Evolutionary conservation across 2,329 filamentous ascomycete species (phyloP).

Genomic region (Alternaria brassicicola): DNA sequence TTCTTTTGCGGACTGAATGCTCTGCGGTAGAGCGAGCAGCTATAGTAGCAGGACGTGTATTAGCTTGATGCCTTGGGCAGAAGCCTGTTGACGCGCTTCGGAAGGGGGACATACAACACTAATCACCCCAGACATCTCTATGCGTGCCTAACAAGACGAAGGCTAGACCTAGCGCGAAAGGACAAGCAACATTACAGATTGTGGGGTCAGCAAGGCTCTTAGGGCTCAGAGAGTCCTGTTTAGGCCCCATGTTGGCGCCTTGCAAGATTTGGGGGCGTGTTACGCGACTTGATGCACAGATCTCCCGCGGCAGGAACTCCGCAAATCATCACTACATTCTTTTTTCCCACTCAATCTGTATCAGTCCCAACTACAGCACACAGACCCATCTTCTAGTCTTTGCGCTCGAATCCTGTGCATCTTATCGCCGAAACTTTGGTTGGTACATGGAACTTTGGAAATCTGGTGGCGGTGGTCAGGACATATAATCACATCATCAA

Average conservation of each 20-base stretch:
- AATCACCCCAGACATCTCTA: conserved; percentile 14
- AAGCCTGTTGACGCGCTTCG: neutral
- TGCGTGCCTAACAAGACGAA: neutral
- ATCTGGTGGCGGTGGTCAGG: too few relatives aligned
- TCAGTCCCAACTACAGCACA: neutral
- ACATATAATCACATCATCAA: neutral
- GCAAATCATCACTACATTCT: neutral
- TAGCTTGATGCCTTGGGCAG: conserved; percentile 6
- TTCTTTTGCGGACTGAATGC: conserved; percentile 38
- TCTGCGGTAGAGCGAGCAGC: conserved; percentile 33
- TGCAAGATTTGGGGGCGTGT: neutral
- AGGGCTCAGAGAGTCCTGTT: neutral
- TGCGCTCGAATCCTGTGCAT: too few relatives aligned
- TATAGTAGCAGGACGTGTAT: conserved; percentile 5
- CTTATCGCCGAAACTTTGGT: too few relatives aligned
- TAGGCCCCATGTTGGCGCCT: neutral
- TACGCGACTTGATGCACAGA: conserved; percentile 8
- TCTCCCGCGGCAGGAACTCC: conserved; percentile 5
- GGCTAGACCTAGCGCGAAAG: neutral
- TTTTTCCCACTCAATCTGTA: neutral
- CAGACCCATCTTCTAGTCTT: neutral
- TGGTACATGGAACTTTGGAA: too few relatives aligned
- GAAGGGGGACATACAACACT: conserved; percentile 11
- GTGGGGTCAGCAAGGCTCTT: neutral
- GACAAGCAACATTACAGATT: neutral